Evolutionary conservation across 148 eudicot species (phyloP), one percentile per base, ranked within the genome.

Genomic region (Dianthus caryophyllus): DNA sequence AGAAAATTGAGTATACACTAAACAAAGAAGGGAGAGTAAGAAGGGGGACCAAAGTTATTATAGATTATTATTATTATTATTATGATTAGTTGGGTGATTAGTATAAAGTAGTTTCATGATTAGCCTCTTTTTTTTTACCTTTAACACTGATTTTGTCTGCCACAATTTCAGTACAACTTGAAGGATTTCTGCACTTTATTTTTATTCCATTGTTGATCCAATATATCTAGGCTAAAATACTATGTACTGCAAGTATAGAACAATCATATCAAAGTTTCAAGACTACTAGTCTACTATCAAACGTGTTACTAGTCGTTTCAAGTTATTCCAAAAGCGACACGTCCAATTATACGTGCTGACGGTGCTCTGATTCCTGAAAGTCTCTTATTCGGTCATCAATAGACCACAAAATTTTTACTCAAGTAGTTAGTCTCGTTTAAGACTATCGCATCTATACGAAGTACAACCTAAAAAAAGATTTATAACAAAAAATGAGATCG

Each of bases 21-120:
- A 70, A 74, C 80, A 75, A 67, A 53, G 31, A 44, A 17, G 73
- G 74, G 74, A 80, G 82, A 69, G 66, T 77, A 68, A 61, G 52
- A 48, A 49, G 26, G 56, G 72, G 87, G 84, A 61, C 77, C 87
- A 74, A 6, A 48, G 38, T 1, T 20, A 10, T 22, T 21, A 51
- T 66, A 73, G 50, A 66, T 65, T 67, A 68, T 68, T 76, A 54
- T 63, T 54, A 20, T 56, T 67, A 66, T 65, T 67, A 68, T 68
- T 76, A 54, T 63, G 60, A 20, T 56, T 67, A 29, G 47, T 68
- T 54, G 46, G 66, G 61, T 77, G 76, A 54, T 72, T 67, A 67
- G 43, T 12, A 10, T 46, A 71, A 67, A 66, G 76, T 63, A 46
- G 47, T 17, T 72, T 22, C 47, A 72, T 72, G 22, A 72, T 67